Percentiles rank a stretch among this genome's conserved stretches.
These are phyloP conservation scores for Camptophora hylomeconis DNA, from an alignment of 2,329 filamentous ascomycete species.

Conservation along the genomic window DNA sequence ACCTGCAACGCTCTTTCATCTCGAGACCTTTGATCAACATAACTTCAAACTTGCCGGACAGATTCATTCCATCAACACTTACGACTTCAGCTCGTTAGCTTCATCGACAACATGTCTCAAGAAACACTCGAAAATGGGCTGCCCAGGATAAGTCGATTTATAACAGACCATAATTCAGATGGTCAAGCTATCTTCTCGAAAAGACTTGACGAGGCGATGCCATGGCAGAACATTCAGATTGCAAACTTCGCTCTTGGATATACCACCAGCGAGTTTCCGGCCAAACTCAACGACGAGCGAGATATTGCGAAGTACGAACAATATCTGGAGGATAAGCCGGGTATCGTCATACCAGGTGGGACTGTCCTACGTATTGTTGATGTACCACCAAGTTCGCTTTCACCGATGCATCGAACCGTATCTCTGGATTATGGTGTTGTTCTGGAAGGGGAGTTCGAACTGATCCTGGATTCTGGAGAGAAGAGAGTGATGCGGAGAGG, in stretches of 20 bases:
- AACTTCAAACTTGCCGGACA: too few relatives aligned
- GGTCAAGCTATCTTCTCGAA: constrained; percentile 13
- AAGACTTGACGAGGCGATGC: constrained; percentile 13
- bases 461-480: constrained; percentile 39
- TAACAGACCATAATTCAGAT: constrained; percentile 10
- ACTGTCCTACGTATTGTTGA: constrained; percentile 24
- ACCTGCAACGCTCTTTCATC: too few relatives aligned
- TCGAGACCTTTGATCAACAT: too few relatives aligned
- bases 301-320: constrained; percentile 9
- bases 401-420: constrained; percentile 40
- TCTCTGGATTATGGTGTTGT: constrained; percentile 42
- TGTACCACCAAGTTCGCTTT: constrained; percentile 29
- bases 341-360: constrained; percentile 8
- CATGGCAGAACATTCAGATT: constrained; percentile 1
- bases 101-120: too few relatives aligned
- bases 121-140: constrained; percentile 3
- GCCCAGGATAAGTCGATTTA: constrained; percentile 9
- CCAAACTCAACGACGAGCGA: constrained; percentile 7
- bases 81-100: too few relatives aligned
- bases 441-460: constrained; percentile 39
- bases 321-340: constrained; percentile 9
- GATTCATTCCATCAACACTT: too few relatives aligned
- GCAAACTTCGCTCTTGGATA: constrained; percentile 9
- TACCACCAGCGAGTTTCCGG: constrained; percentile 8
- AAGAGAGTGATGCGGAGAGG: constrained; percentile 32